phyloP scores from a whole-genome alignment of 495 filamentous ascomycete species.

The Lentithecium fluviatile region DNA sequence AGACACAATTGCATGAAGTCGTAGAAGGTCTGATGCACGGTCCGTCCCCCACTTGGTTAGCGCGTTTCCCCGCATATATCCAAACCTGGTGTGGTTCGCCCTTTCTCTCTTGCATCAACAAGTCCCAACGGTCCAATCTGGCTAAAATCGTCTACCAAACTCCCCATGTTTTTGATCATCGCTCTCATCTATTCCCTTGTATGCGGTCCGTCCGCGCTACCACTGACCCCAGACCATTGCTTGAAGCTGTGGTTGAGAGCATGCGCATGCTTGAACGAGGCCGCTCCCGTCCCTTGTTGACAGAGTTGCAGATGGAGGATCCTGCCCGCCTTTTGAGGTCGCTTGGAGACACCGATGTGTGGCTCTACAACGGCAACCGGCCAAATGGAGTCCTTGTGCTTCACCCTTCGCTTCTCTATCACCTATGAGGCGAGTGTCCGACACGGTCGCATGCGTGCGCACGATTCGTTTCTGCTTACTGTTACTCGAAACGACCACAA shows the following conservation, averaged over 20 bases:
- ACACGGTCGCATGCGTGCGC: slow-evolving; percentile 13
- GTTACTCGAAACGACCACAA: slow-evolving; percentile 24
- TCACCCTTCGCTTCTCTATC: background rate
- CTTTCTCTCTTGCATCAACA: slow-evolving; percentile 25
- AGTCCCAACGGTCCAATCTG: slow-evolving; percentile 3
- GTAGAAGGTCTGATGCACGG: slow-evolving; percentile 6
- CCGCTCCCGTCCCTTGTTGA: too few species aligned
- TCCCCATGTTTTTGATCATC: slow-evolving; percentile 13
- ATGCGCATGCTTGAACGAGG: background rate
- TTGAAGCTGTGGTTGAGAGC: background rate
- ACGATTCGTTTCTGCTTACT: slow-evolving; percentile 24
- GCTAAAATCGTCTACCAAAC: slow-evolving; percentile 24
- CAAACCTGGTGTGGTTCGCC: slow-evolving; percentile 4
- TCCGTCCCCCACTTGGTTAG: slow-evolving; percentile 10
- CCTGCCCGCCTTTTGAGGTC: too few species aligned
- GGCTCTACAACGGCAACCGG: background rate
- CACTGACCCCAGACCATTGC: slow-evolving; percentile 2
- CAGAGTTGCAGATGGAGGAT: too few species aligned
- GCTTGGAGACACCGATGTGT: too few species aligned
- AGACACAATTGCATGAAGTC: slow-evolving; percentile 15
- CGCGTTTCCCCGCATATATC: slow-evolving; percentile 22
- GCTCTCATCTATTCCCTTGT: slow-evolving; percentile 9
- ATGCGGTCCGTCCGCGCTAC: background rate
- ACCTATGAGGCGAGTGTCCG: background rate
- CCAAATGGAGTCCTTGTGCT: background rate